Base-by-base conservation (phyloP, 306 rosid species). In the Fagus crenata region DNA sequence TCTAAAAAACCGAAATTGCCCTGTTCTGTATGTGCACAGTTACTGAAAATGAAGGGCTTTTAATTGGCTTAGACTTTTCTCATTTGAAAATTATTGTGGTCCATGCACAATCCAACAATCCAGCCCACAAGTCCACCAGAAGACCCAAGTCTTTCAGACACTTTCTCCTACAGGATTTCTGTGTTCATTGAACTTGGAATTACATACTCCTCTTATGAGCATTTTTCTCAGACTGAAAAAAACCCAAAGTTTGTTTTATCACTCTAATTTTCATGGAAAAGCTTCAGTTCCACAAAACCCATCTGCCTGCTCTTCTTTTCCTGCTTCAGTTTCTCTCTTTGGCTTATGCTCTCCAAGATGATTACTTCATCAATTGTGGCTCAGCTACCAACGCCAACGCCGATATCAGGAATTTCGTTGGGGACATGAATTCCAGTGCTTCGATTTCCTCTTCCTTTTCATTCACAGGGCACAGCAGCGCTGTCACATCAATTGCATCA, bases 341-440 rank as follows among this genome's bases (percentile, higher is more conserved):
- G 35, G 81, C 81, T 33, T 86, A 86, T 71, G 17, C 28, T 59
- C 42, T 42, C 4, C 85, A 79, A 2, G 71, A 53, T 4, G 83
- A 80, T 59, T 56, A 80, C 37, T 86, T 86, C 64, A 58, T 86
- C 81, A 83, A 81, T 7, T 82, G 86, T 12, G 86, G 89, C 8
- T 77, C 89, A 46, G 36, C 33, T 4, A 31, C 36, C 64, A 42
- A n/a, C 22, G 75, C 74, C 2, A 65, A 9, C 2, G 8, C 11
- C 13, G 12, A 1, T 4, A 0, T 12, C 7, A 74, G 79, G 78
- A 67, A 0, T 55, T 87, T 85, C 84, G 40, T 40, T 37, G 88
- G 78, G 14, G 88, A 87, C 67, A 43, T 53, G 18, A 81, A 77
- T 67, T 61, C 41, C 41, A 11, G 41, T 5, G 41, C 4, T 3